These are phyloP conservation scores for Fraxinus velutina DNA, from an alignment of 305 asterid genomes.

Conservation along the genomic window DNA sequence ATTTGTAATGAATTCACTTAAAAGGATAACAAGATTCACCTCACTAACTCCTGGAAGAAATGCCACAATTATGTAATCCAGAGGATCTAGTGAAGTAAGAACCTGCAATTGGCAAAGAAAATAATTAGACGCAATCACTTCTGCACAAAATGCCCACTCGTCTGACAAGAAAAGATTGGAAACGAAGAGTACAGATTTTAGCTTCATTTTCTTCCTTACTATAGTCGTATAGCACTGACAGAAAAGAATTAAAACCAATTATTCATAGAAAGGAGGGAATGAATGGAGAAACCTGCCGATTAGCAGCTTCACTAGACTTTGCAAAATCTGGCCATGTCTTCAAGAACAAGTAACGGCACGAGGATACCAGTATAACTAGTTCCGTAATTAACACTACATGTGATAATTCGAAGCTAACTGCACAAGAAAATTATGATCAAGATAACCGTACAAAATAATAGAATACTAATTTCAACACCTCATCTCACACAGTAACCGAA, in stretches of 20 bases:
- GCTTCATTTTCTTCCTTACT: background rate
- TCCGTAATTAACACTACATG: constrained; percentile 71
- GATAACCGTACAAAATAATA: constrained; percentile 2
- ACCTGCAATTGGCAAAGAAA: constrained; percentile 46
- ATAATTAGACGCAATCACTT: background rate
- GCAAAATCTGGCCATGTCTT: constrained; percentile 87
- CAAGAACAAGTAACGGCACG: constrained; percentile 64
- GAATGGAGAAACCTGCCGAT: constrained; percentile 55
- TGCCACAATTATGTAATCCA: constrained; percentile 72
- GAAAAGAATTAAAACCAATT: constrained; percentile 1
- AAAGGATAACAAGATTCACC: constrained; percentile 37
- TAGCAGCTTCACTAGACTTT: constrained; percentile 77
- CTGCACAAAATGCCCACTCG: background rate
- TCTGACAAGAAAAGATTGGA: background rate
- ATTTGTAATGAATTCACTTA: background rate
- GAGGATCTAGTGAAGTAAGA: constrained; percentile 71
- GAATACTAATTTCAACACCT: background rate
- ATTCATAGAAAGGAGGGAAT: constrained; percentile 1
- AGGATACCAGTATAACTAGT: constrained; percentile 63
- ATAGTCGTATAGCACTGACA: background rate
- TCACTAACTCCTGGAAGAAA: constrained; percentile 83
- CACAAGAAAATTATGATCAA: constrained; percentile 14
- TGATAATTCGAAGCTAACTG: constrained; percentile 70
- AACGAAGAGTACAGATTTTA: background rate
- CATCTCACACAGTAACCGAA: background rate